Percentiles rank a stretch among this genome's conserved stretches.
Evolutionary conservation across 2,329 filamentous ascomycete genomes (phyloP).

Genomic region (Cercospora citrullina): DNA sequence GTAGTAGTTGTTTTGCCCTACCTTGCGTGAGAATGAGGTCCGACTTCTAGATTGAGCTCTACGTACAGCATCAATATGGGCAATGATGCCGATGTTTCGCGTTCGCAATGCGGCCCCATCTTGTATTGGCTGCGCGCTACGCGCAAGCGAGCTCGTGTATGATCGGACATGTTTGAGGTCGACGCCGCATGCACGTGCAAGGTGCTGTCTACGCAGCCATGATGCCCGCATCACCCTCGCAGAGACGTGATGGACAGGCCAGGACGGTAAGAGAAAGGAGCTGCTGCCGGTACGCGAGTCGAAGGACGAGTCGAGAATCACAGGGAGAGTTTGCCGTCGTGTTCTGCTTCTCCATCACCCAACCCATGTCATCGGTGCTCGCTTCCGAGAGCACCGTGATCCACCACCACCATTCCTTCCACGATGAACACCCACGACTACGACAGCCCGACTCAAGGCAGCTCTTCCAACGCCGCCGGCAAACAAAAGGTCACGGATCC

Average conservation of each 20-base stretch:
- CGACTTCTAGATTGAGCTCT: neutral
- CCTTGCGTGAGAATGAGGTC: constrained; percentile 23
- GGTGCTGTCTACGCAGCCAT: constrained; percentile 29
- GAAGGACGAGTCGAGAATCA: neutral
- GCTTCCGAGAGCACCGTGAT: neutral
- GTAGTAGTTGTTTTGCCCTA: constrained; percentile 96
- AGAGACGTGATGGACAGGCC: neutral
- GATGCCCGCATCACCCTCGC: constrained; percentile 23
- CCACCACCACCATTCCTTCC: constrained; percentile 4
- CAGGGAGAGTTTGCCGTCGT: neutral
- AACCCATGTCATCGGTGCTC: constrained; percentile 8
- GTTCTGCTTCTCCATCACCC: neutral
- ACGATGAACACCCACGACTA: neutral
- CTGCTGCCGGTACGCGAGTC: neutral
- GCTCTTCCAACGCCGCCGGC: constrained; percentile 21
- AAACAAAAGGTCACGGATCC: constrained; percentile 23
- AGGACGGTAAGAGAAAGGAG: neutral
- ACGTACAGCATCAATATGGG: constrained; percentile 86
- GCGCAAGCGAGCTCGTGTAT: neutral
- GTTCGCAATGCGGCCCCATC: constrained; percentile 14
- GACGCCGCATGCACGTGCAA: constrained; percentile 3
- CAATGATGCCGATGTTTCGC: constrained; percentile 92
- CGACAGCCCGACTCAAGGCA: constrained; percentile 6
- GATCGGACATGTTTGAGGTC: constrained; percentile 12
- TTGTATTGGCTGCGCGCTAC: constrained; percentile 7